Evolutionary conservation across 2,329 filamentous ascomycete genomes (phyloP), one percentile per base, ranked within the genome.

Genomic region (Lecanosticta acicola): DNA sequence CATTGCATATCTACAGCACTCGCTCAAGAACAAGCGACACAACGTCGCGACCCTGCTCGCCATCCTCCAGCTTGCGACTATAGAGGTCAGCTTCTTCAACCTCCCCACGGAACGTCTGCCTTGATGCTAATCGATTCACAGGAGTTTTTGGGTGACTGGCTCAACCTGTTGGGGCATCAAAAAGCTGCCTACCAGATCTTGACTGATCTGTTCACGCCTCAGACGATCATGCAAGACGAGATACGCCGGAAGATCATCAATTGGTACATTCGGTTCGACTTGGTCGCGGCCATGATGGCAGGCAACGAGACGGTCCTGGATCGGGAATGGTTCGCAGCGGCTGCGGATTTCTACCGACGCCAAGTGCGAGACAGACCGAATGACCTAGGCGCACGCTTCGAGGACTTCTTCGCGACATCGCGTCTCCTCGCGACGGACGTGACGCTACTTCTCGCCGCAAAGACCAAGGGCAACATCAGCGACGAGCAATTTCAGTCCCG

Each of bases 71-170:
- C 77, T 97, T 40, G 89, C 90, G 45, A 94, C 87, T 2, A 93
- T 96, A 45, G 93, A 98, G 79, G 89, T 94, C 74, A 61, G 72
- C 13, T 32, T 9, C 32, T 5, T 34, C 4, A 14, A n/a, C n/a
- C n/a, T n/a, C n/a, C n/a, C n/a, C n/a, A n/a, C n/a, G n/a, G n/a
- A n/a, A n/a, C n/a, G n/a, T n/a, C n/a, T n/a, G n/a, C n/a, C 13
- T 13, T 5, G n/a, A 34, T 34, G 13, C 35, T 37, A 17, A 37
- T 19, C 11, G 8, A 16, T 36, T 19, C 41, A 36, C 59, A 95
- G 88, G 93, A 97, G 68, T 94, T 89, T 59, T 76, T 97, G 37
- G 93, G 93, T 10, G 93, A 98, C 63, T 97, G 89, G 89, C 81
- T 94, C 43, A 96, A 94, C 59, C 74, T 97, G 13, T 84, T 93